phyloP scores from a whole-genome alignment of 1,284 basidiomycete genomes.

The Puccinia novopanici region DNA sequence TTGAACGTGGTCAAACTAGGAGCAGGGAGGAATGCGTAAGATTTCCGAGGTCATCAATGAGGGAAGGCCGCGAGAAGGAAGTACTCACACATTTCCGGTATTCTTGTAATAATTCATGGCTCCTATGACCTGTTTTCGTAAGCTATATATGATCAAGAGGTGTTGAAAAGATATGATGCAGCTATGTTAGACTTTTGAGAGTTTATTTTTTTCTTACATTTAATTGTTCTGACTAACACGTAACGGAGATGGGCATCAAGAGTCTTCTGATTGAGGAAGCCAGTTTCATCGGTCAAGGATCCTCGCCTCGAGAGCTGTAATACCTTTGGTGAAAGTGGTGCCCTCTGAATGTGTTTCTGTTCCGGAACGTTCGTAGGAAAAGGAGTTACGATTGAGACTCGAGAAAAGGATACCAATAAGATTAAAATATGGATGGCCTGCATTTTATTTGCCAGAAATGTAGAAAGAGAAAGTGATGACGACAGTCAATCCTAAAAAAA shows the following conservation, averaged over 20 bases:
- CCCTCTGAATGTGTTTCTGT: neutral
- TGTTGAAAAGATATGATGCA: neutral
- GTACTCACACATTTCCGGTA: slow-evolving; percentile 42
- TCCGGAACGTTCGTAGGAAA: neutral
- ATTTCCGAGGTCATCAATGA: neutral
- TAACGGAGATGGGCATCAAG: slow-evolving; percentile 36
- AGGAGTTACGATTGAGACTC: neutral
- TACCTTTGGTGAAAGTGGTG: neutral
- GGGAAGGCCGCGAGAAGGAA: neutral
- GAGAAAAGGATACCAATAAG: neutral
- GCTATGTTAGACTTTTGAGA: neutral
- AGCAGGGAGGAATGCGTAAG: neutral
- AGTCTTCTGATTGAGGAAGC: slow-evolving; percentile 34
- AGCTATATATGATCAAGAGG: neutral
- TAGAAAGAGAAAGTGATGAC: neutral
- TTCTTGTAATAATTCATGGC: slow-evolving; percentile 49
- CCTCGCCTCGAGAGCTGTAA: slow-evolving; percentile 25
- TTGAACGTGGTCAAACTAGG: slow-evolving; percentile 38
- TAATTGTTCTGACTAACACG: slow-evolving; percentile 24
- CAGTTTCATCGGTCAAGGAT: slow-evolving; percentile 29
- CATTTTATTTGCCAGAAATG: neutral
- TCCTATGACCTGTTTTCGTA: slow-evolving; percentile 44
- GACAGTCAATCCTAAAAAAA: neutral
- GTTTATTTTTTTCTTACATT: no score
- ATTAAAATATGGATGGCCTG: neutral